phyloP scores from a whole-genome alignment of 2,329 filamentous ascomycete genomes.

The Diaporthe humulicola region DNA sequence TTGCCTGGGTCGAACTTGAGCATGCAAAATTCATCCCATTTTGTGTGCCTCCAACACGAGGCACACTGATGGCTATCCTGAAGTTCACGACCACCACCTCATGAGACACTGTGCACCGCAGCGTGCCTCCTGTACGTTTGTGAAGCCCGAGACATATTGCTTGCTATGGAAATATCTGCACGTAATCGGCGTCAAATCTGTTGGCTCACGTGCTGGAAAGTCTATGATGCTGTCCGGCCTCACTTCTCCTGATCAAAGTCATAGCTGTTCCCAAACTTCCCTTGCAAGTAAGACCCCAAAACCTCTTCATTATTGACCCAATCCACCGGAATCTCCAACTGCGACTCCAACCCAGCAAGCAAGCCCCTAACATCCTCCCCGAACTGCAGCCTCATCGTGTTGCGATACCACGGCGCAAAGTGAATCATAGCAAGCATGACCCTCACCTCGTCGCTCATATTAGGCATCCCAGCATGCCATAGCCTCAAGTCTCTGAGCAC shows the following conservation, averaged over 20 bases:
- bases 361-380: constrained; percentile 61
- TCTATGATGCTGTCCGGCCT: background rate
- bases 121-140: too few relatives aligned
- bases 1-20: too few relatives aligned
- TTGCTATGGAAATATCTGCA: too few relatives aligned
- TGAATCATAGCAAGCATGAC: constrained; percentile 74
- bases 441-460: constrained; percentile 61
- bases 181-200: too few relatives aligned
- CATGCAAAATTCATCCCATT: too few relatives aligned
- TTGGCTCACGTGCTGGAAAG: too few relatives aligned
- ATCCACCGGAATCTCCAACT: constrained; percentile 57
- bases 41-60: too few relatives aligned
- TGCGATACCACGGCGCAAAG: constrained; percentile 70
- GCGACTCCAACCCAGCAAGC: constrained; percentile 58
- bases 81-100: too few relatives aligned
- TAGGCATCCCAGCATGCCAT: constrained; percentile 76
- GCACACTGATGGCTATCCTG: too few relatives aligned
- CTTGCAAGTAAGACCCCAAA: constrained; percentile 61
- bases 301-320: constrained; percentile 60
- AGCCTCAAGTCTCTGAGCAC: constrained; percentile 71
- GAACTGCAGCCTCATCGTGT: constrained; percentile 68
- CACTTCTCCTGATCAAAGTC: constrained; percentile 65
- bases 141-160: too few relatives aligned
- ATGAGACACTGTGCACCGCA: too few relatives aligned
- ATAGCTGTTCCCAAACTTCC: constrained; percentile 73